These are phyloP conservation scores for Begonia loranthoides DNA, from an alignment of 306 rosid species.

Conservation along the genomic window DNA sequence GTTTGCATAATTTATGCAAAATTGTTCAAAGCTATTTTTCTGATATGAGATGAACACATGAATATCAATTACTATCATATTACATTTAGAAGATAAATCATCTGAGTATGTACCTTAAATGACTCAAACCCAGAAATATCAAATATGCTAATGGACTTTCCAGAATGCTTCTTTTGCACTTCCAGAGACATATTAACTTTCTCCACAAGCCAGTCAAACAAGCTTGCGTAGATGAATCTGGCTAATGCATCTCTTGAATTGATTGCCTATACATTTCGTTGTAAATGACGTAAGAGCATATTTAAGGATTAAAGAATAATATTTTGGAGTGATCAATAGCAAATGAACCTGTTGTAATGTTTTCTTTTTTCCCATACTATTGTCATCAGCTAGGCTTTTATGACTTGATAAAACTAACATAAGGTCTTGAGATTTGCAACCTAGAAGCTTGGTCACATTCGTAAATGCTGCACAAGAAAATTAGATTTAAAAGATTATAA, in stretches of 20 bases:
- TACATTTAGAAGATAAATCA: conserved; percentile 10
- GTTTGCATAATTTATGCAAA: conserved; percentile 89
- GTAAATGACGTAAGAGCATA: conserved; percentile 6
- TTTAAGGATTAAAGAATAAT: conserved; percentile 2
- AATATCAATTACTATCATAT: conserved; percentile 9
- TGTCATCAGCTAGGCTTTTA: conserved; percentile 47
- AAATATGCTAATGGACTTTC: conserved; percentile 74
- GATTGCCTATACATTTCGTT: conserved; percentile 42
- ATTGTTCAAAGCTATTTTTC: conserved; percentile 91
- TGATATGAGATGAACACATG: conserved; percentile 20
- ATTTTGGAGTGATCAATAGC: conserved; percentile 6
- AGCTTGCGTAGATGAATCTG: conserved; percentile 62
- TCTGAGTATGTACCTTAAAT: conserved; percentile 44
- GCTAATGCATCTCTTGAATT: conserved; percentile 81
- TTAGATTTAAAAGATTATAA: background rate
- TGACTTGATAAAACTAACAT: conserved; percentile 42
- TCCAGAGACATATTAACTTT: conserved; percentile 71
- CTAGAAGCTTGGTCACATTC: conserved; percentile 60
- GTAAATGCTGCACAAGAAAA: conserved; percentile 44
- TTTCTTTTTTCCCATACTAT: conserved; percentile 34
- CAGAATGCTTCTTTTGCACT: conserved; percentile 34
- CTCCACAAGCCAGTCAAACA: conserved; percentile 90
- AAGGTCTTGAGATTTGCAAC: conserved; percentile 60
- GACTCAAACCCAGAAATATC: conserved; percentile 91
- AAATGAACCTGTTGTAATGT: conserved; percentile 66